Percentiles rank a stretch among this genome's conserved stretches.
phyloP scores from a whole-genome alignment of 1,284 basidiomycete species.

The Jaminaea rosea region DNA sequence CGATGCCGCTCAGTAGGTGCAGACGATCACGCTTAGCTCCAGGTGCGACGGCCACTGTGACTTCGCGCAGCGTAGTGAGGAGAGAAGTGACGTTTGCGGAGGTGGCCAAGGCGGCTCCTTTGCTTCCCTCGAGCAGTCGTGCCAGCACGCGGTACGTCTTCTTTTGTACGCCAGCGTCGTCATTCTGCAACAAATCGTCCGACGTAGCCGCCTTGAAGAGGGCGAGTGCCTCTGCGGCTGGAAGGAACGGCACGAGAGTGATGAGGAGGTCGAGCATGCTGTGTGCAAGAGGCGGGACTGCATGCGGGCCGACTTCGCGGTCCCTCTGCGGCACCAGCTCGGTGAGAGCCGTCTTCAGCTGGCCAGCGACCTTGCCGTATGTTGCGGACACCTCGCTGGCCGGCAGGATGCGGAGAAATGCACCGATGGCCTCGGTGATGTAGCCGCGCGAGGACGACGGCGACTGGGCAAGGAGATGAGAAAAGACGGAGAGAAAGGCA shows the following conservation, averaged over 20 bases:
- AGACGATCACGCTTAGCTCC: slow-evolving; percentile 83
- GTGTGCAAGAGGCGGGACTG: slow-evolving; percentile 53
- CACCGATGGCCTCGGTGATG: slow-evolving; percentile 78
- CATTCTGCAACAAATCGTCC: slow-evolving; percentile 54
- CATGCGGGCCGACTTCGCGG: slow-evolving; percentile 4
- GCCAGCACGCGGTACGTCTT: slow-evolving; percentile 82
- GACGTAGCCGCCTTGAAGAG: slow-evolving; percentile 56
- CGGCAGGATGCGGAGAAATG: slow-evolving; percentile 72
- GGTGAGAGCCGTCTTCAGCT: slow-evolving; percentile 66
- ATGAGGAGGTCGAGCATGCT: slow-evolving; percentile 84
- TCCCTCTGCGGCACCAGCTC: slow-evolving; percentile 11
- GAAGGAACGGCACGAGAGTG: slow-evolving; percentile 61
- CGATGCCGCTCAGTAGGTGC: slow-evolving; percentile 64
- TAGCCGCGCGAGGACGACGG: slow-evolving; percentile 66
- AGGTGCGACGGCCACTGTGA: slow-evolving; percentile 56
- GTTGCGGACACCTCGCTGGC: slow-evolving; percentile 60
- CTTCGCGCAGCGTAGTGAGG: slow-evolving; percentile 28
- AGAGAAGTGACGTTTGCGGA: slow-evolving; percentile 10
- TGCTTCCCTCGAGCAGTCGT: slow-evolving; percentile 48
- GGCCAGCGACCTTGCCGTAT: slow-evolving; percentile 66
- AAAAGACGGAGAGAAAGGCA: slow-evolving; percentile 86
- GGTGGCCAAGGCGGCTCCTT: slow-evolving; percentile 14
- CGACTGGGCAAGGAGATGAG: slow-evolving; percentile 89
- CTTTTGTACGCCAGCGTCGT: slow-evolving; percentile 79
- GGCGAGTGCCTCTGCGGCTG: slow-evolving; percentile 18